Conservation (phyloP, 306 rosid species). For the Alnus rubra region DNA sequence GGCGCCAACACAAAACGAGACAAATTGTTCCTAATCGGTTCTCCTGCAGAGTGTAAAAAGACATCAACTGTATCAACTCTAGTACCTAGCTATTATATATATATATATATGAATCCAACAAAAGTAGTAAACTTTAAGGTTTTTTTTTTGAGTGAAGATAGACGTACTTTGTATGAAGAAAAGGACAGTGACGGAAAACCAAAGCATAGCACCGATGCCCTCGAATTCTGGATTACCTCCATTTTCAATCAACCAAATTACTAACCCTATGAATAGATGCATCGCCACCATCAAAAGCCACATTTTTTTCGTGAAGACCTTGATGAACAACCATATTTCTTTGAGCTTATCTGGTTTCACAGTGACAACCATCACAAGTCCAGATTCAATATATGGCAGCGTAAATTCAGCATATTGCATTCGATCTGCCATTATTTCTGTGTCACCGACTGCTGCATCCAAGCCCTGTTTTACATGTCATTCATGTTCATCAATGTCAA, state of each 20-base stretch:
- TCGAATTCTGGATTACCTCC: conserved; percentile 30
- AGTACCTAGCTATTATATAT: background rate
- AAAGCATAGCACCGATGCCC: conserved; percentile 49
- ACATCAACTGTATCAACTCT: background rate
- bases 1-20: conserved; percentile 60
- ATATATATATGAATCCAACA: background rate
- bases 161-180: conserved; percentile 55
- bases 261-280: conserved; percentile 49
- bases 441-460: conserved; percentile 70
- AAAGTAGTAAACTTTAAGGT: background rate
- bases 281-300: conserved; percentile 41
- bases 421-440: conserved; percentile 43
- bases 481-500: background rate
- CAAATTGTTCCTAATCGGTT: conserved; percentile 41
- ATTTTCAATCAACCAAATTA: conserved; percentile 57
- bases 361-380: conserved; percentile 48
- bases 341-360: conserved; percentile 34
- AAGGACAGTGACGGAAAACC: conserved; percentile 54
- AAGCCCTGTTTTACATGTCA: conserved; percentile 30
- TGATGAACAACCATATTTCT: conserved; percentile 42
- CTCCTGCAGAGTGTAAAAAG: conserved; percentile 38
- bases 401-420: conserved; percentile 46
- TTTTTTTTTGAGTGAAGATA: background rate
- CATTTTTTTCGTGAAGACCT: conserved; percentile 46
- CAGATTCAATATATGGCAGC: conserved; percentile 52